Conservation (phyloP, 768 basidiomycete species). For the Mrakia blollopis region DNA sequence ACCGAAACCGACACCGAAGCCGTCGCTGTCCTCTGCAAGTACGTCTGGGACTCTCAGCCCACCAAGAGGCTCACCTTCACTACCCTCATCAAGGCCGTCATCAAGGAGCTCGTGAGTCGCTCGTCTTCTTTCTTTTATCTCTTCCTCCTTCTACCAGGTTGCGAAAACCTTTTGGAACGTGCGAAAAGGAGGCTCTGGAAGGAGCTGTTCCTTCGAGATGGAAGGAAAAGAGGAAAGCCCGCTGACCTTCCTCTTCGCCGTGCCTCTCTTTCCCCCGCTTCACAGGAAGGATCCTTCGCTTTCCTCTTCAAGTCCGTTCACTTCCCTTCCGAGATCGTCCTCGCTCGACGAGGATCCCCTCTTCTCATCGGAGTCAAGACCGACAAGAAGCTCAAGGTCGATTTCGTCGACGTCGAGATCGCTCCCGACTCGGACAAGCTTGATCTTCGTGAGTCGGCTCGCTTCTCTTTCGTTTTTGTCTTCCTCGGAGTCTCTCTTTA, state of each 20-base stretch:
- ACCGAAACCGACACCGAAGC: slow-evolving; percentile 98
- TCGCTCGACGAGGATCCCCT: slow-evolving; percentile 93
- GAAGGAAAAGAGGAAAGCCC: neutral
- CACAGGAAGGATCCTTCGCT: slow-evolving; percentile 87
- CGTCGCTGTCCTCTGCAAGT: slow-evolving; percentile 91
- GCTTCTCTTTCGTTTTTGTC: too few relatives aligned
- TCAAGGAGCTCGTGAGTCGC: slow-evolving; percentile 71
- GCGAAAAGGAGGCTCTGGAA: neutral
- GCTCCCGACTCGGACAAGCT: slow-evolving; percentile 54
- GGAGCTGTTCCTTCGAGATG: neutral
- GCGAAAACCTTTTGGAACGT: too few relatives aligned
- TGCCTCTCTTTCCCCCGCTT: slow-evolving; percentile 12
- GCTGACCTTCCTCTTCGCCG: slow-evolving; percentile 6
- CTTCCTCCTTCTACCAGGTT: neutral
- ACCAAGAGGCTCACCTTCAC: slow-evolving; percentile 83
- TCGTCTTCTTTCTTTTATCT: neutral
- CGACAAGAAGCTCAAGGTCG: slow-evolving; percentile 98
- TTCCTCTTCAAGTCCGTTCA: slow-evolving; percentile 97
- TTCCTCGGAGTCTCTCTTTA: neutral
- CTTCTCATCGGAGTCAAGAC: slow-evolving; percentile 98
- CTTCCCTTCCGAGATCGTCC: slow-evolving; percentile 93
- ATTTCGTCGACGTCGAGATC: slow-evolving; percentile 98
- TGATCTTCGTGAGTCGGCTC: slow-evolving; percentile 48
- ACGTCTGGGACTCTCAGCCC: slow-evolving; percentile 88
- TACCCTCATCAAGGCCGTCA: slow-evolving; percentile 83